Evolutionary conservation across 805 yeast species (phyloP), one percentile per base, ranked within the genome.

Genomic region (Grigorovia jiainica): DNA sequence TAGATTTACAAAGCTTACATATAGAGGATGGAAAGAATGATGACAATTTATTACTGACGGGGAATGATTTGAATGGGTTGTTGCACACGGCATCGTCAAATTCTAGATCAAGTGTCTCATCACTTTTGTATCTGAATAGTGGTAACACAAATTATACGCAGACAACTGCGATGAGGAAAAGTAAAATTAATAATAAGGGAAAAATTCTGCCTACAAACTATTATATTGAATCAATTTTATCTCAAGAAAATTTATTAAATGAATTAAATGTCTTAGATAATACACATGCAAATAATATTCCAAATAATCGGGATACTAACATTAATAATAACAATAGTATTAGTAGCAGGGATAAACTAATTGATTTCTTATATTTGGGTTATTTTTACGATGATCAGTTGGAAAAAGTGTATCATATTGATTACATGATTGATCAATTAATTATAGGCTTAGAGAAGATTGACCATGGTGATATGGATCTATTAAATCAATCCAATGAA

Each of bases 281-380:
- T 42, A 54, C n/a, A n/a, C n/a, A n/a, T n/a, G n/a, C n/a, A n/a
- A n/a, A n/a, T n/a, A n/a, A n/a, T n/a, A n/a, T n/a, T n/a, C n/a
- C n/a, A n/a, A n/a, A n/a, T n/a, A n/a, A n/a, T n/a, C n/a, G n/a
- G n/a, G n/a, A n/a, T n/a, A n/a, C n/a, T n/a, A n/a, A n/a, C n/a
- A n/a, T n/a, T n/a, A n/a, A n/a, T n/a, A n/a, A n/a, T n/a, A n/a
- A n/a, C n/a, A n/a, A n/a, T n/a, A n/a, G n/a, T n/a, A n/a, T n/a
- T n/a, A n/a, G n/a, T n/a, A n/a, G n/a, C n/a, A n/a, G 51, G 13
- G 31, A 13, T 13, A n/a, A 36, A 10, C 43, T 62, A 30, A 36
- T 78, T 13, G 82, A 78, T 51, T 65, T 77, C 43, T 60, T 78
- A 24, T 70, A 78, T 45, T 60, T 67, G 43, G 73, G 73, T 1